Conservation (phyloP, 2,329 filamentous ascomycete species). For the Trichoderma simmonsii region DNA sequence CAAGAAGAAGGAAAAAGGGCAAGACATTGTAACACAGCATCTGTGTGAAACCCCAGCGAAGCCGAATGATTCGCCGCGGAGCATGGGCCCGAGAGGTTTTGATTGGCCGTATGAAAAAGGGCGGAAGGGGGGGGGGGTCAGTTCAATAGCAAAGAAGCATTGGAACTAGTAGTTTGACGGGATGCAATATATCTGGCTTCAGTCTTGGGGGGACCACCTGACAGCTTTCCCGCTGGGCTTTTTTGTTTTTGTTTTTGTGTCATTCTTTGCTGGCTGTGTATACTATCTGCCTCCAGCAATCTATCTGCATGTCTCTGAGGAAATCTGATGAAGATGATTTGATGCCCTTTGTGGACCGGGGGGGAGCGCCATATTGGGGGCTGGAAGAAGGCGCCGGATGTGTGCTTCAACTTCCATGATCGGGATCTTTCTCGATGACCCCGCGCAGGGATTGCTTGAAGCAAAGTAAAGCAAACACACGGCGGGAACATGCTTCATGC, state of each 20-base stretch:
- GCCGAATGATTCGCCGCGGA: neutral
- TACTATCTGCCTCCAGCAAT: neutral
- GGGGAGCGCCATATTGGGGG: neutral
- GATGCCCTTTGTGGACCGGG: neutral
- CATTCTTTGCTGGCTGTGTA: neutral
- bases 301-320: constrained; percentile 4
- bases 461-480: neutral
- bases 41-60: neutral
- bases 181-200: neutral
- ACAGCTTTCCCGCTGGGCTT: neutral
- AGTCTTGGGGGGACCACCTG: neutral
- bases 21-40: neutral
- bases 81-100: neutral
- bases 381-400: constrained; percentile 3
- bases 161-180: neutral
- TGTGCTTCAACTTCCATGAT: constrained; percentile 2
- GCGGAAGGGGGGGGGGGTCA: neutral
- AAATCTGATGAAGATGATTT: neutral
- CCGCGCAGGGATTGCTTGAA: neutral
- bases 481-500: neutral
- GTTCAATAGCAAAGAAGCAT: neutral
- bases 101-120: neutral
- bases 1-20: neutral
- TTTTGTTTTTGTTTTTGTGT: neutral
- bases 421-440: neutral